Base-by-base conservation (phyloP, 805 yeast species). In the Schizosaccharomyces cryophilus region DNA sequence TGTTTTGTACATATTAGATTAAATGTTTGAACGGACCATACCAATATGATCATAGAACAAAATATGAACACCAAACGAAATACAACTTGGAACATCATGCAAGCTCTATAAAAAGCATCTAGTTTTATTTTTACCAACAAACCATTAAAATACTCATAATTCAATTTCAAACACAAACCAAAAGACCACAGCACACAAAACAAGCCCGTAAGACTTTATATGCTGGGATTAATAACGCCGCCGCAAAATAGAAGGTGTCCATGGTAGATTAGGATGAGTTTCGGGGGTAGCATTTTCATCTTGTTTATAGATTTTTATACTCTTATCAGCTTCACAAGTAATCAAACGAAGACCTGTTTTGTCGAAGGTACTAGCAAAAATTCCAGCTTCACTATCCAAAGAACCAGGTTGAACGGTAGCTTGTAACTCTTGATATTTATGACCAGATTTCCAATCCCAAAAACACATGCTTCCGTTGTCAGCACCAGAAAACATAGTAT, bases 321-420 rank as follows among this genome's bases (percentile, higher is more conserved):
- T 81, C 68, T 89, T 89, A 71, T 90, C 97, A n/a, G 86, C 81
- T 66, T 86, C 95, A 59, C 95, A 87, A 1, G 95, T 86, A 24
- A 93, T 77, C 62, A 93, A 72, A 58, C 95, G 77, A 66, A 81
- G 71, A 0, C 96, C 96, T 63, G 87, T 81, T 69, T 76, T 73
- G 69, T 93, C 96, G 69, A 87, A 87, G 1, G 80, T 69, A 48
- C 88, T 79, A 9, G 87, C 76, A 64, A 83, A 74, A 5, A 90
- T 79, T 7, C 94, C 84, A 31, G 74, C 72, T 65, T 83, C 88
- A 60, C 86, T 75, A 5, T 78, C 81, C 19, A 79, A 66, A 0
- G 93, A 80, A 0, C 95, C 96, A 0, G 89, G 85, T 17, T 82
- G 72, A 4, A 82, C 79, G 0, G 74, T 73, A 0, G 90, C 77